Percentiles rank a stretch among this genome's conserved stretches.
Evolutionary conservation across 2,329 filamentous ascomycete species (phyloP).

Genomic region (Colletotrichum scovillei): DNA sequence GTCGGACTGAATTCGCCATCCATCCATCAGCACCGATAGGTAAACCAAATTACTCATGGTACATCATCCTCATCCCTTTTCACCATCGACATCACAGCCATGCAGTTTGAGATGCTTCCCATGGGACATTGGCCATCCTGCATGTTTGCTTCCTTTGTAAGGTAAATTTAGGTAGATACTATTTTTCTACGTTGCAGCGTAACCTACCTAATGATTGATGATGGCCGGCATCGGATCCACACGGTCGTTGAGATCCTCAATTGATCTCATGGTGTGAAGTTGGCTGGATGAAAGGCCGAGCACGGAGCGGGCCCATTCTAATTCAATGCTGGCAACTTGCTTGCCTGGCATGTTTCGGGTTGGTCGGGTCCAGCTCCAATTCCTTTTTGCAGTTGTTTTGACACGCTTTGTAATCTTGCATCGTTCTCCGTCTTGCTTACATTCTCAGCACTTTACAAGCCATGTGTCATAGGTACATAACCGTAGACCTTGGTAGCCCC

Average conservation of each 20-base stretch:
- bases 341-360: neutral
- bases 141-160: neutral
- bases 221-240: neutral
- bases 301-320: neutral
- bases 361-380: neutral
- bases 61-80: too few species aligned
- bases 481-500: too few species aligned
- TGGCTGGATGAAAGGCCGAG: neutral
- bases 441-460: neutral
- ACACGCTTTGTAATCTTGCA: neutral
- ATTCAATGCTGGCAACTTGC: neutral
- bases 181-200: neutral
- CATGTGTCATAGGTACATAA: too few species aligned
- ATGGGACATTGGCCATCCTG: too few species aligned
- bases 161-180: neutral
- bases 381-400: neutral
- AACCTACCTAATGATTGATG: neutral
- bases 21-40: too few species aligned
- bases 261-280: neutral
- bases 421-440: neutral
- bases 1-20: too few species aligned
- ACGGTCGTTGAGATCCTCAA: neutral
- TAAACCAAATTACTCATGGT: too few species aligned
- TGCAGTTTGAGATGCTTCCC: too few species aligned
- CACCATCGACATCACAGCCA: too few species aligned